A percentile compares a stretch with the other conserved stretches of the same genome.
phyloP scores from a whole-genome alignment of 2,329 filamentous ascomycete species.

The Pezicula radicicola region DNA sequence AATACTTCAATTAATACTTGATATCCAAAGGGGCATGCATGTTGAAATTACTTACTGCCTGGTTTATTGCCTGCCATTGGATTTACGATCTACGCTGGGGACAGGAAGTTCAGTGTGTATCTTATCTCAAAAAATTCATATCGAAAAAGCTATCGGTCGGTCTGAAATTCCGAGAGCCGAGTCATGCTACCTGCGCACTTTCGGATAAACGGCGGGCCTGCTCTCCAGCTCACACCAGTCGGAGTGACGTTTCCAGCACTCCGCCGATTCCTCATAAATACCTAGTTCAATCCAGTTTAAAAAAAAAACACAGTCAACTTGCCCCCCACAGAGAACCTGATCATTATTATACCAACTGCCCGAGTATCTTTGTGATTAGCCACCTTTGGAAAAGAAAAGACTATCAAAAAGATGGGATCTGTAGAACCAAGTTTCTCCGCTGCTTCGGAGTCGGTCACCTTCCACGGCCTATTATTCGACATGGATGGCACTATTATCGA shows the following conservation, averaged over 20 bases:
- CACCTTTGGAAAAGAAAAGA: not conserved
- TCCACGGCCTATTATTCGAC: constrained; percentile 44
- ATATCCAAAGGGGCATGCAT: not conserved
- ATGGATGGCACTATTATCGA: constrained; percentile 86
- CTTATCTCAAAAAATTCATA: not conserved
- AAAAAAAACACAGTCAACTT: too few relatives aligned
- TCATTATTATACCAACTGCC: not conserved
- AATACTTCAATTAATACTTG: constrained; percentile 12
- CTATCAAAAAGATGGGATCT: not conserved
- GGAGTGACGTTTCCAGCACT: too few relatives aligned
- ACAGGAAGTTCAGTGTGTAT: not conserved
- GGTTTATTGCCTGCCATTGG: constrained; percentile 10
- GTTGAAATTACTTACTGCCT: constrained; percentile 24
- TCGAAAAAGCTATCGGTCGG: not conserved
- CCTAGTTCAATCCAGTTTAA: too few relatives aligned
- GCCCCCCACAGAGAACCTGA: too few relatives aligned
- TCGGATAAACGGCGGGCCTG: too few relatives aligned
- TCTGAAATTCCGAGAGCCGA: not conserved
- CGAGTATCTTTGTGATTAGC: not conserved
- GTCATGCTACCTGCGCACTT: too few relatives aligned
- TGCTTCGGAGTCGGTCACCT: not conserved
- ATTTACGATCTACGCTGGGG: not conserved
- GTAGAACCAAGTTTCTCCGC: not conserved
- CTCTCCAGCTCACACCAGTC: too few relatives aligned
- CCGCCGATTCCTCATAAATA: too few relatives aligned